phyloP scores from a whole-genome alignment of 2,329 filamentous ascomycete genomes.

The Calonectria ilicicola region DNA sequence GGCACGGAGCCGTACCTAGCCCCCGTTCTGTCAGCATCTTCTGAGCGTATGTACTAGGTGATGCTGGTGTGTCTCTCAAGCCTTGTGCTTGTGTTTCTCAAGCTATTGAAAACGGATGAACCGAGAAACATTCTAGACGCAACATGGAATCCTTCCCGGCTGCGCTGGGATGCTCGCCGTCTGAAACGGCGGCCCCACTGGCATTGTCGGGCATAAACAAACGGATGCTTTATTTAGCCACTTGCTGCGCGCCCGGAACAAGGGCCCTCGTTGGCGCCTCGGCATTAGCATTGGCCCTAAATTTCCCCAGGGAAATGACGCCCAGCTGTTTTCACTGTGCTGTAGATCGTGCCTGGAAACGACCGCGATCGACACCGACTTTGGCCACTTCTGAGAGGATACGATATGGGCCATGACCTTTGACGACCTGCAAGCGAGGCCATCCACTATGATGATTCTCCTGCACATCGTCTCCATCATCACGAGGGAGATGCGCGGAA shows the following conservation, averaged over 20 bases:
- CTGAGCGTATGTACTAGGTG: too few species aligned
- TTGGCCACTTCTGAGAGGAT: too few species aligned
- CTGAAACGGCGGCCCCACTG: background rate
- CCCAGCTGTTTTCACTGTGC: background rate
- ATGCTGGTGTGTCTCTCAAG: too few species aligned
- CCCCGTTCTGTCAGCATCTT: too few species aligned
- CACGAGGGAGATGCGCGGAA: too few species aligned
- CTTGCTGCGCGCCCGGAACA: background rate
- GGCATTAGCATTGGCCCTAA: background rate
- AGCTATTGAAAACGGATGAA: background rate
- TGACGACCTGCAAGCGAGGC: too few species aligned
- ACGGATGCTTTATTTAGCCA: background rate
- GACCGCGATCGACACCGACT: too few species aligned
- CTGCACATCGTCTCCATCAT: too few species aligned
- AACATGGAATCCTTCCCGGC: background rate
- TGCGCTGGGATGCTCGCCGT: background rate
- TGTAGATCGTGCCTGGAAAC: too few species aligned
- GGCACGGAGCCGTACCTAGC: background rate
- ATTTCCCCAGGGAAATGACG: background rate
- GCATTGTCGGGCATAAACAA: background rate
- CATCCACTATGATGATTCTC: too few species aligned
- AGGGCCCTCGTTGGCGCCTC: background rate
- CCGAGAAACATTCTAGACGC: background rate
- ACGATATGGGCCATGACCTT: too few species aligned
- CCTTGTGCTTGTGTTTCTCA: too few species aligned